Evolutionary conservation across 176 grass and related monocot genomes (phyloP), one percentile per base, ranked within the genome.

Genomic region (Carex myosuroides): DNA sequence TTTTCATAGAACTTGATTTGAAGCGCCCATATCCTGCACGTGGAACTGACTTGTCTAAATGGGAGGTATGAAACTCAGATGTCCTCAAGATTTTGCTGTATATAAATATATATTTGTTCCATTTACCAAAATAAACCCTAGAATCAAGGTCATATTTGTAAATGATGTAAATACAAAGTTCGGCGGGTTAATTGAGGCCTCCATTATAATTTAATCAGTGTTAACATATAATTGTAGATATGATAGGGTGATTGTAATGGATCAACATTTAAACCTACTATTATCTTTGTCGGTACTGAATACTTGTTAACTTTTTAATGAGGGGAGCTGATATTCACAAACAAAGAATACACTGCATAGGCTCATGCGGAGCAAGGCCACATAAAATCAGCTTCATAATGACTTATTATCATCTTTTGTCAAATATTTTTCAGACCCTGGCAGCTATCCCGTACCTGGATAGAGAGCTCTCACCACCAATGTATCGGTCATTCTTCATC

Each of bases 1-100:
- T 99, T 53, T 87, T 99, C 53, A 85, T 99, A 79, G 96, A 99
- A 56, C 89, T 99, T 60, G 91, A 95, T 89, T 87, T 99, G 24
- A 93, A 86, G 32, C 91, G 96, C 3, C 89, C 91, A 64, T 90
- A 90, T 71, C 96, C 91, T 44, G 86, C 96, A 46, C 93, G 96
- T 21, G 96, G 93, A 84, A 95, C 70, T 74, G 89, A 95, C 21
- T 66, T 95, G 32, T 88, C 85, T 67, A 93, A 82, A 62, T 99
- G 96, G 96, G 96, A 99, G 96, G 96, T 99, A 99, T 8, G 50
- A 24, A 77, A 55, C 22, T 72, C 41, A 50, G 41, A 70, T n/a
- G 9, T 20, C 39, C 41, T 50, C 8, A 22, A 22, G 2, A 50
- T 72, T 11, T 46, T 5, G 13, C 48, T 48, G 18, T 72, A n/a